These are phyloP conservation scores for Blumeria graminis DNA, from an alignment of 2,329 filamentous ascomycete species.

Conservation along the genomic window DNA sequence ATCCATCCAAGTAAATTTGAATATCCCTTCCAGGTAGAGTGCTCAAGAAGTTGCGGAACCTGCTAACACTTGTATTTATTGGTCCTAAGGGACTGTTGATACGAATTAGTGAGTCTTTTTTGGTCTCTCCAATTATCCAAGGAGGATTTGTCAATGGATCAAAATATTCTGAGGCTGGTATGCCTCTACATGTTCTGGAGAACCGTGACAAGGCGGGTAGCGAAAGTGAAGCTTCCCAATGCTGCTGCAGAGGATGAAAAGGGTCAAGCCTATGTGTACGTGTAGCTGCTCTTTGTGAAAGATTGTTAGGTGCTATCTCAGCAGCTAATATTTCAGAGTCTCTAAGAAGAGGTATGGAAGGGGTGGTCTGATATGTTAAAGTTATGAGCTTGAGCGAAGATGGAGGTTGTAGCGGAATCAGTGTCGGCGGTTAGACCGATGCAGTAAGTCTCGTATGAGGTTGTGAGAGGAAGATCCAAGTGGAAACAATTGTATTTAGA, in stretches of 20 bases:
- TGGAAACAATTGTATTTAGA: no score
- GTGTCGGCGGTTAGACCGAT: no score
- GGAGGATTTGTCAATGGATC: background rate
- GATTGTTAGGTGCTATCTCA: background rate
- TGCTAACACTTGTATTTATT: background rate
- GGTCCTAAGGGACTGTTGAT: background rate
- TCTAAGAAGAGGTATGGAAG: background rate
- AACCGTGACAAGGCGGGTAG: background rate
- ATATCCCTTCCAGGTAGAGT: background rate
- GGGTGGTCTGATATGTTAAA: background rate
- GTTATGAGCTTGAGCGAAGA: no score
- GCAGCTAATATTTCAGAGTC: background rate
- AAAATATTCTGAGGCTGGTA: background rate
- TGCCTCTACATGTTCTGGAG: background rate
- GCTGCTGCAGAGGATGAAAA: background rate
- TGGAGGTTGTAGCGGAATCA: no score
- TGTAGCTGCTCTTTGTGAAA: background rate
- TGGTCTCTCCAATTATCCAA: background rate
- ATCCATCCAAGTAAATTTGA: background rate
- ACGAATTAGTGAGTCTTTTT: background rate
- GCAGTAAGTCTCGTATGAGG: no score
- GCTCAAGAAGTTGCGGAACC: background rate
- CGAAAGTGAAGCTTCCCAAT: background rate
- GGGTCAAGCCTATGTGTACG: background rate
- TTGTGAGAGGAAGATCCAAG: no score